Conservation (phyloP, 495 filamentous ascomycete genomes). For the Penicillium roqueforti region DNA sequence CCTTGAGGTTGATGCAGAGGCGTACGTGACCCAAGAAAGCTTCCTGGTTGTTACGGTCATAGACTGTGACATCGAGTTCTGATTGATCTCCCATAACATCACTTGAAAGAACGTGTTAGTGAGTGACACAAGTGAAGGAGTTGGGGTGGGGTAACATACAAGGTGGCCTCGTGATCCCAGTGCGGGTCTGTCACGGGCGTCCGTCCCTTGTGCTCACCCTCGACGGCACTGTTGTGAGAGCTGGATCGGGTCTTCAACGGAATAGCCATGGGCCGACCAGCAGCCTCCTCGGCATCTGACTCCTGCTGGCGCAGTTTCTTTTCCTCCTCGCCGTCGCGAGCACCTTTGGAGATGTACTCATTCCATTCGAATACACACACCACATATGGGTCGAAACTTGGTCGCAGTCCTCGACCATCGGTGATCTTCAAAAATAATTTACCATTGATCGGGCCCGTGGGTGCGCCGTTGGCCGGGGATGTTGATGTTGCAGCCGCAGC, state of each 20-base stretch:
- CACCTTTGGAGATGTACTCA: slow-evolving; percentile 88
- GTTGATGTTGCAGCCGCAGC: slow-evolving; percentile 8
- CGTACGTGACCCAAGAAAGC: slow-evolving; percentile 89
- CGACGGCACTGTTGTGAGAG: slow-evolving; percentile 79
- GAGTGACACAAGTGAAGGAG: slow-evolving; percentile 4
- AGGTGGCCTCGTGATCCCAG: slow-evolving; percentile 93
- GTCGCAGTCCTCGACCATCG: slow-evolving; percentile 76
- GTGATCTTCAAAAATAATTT: slow-evolving; percentile 85
- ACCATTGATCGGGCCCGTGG: slow-evolving; percentile 75
- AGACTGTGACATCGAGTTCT: slow-evolving; percentile 89
- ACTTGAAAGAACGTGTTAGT: slow-evolving; percentile 45
- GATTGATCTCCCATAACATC: slow-evolving; percentile 92
- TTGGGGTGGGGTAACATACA: slow-evolving; percentile 58
- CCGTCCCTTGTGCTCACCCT: slow-evolving; percentile 63
- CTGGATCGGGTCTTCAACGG: slow-evolving; percentile 94
- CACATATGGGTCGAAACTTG: slow-evolving; percentile 85
- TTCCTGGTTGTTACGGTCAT: slow-evolving; percentile 81
- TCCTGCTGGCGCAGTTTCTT: slow-evolving; percentile 45
- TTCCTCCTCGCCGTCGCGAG: slow-evolving; percentile 56
- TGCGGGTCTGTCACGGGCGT: slow-evolving; percentile 79
- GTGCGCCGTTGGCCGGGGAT: slow-evolving; percentile 45
- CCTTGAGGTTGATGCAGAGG: slow-evolving; percentile 61
- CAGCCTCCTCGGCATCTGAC: slow-evolving; percentile 58
- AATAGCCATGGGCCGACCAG: slow-evolving; percentile 81
- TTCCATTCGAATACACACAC: slow-evolving; percentile 96